Evolutionary conservation across 148 eudicot genomes (phyloP), one percentile per base, ranked within the genome.

Genomic region (Cornus kousa): DNA sequence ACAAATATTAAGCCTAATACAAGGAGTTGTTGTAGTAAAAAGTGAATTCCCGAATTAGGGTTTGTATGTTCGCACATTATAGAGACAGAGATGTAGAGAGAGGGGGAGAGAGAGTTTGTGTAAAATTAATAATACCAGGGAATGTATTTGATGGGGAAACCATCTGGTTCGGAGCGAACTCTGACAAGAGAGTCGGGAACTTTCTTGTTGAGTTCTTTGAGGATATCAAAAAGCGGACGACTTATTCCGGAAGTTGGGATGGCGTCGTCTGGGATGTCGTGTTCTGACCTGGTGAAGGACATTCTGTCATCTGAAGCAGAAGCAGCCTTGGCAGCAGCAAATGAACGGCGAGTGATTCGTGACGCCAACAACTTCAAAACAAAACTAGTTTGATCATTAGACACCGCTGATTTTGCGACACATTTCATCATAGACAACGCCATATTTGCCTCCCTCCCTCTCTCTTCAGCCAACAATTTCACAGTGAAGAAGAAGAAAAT

Each of bases 171-270:
- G 4, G 83, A 37, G 55, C 98, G 95, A 57, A 59, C 69, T 19
- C 77, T 79, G 67, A 94, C 79, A 20, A 92, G 89, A 31, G 90
- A 80, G 13, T 92, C 93, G 0, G 98, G 98, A 6, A 94, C 92
- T 76, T 84, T 90, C 81, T 92, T 92, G 80, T 92, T 94, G 40
- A 94, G 88, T 68, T 94, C 89, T 67, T 91, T 92, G 11, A 92
- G 88, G 37, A 91, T 85, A 11, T 91, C 92, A 1, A 92, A 90
- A 16, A 94, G 87, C 4, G 97, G 91, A 65, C 87, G 82, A 73
- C 97, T 88, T 9, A 92, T 91, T 35, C 98, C 98, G 22, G 91
- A 90, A 0, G 90, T 91, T 3, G 90, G 87, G 5, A 81, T 23
- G 19, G 67, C 86, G 40, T 28, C 78, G 8, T 78, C 59, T 0